phyloP scores from a whole-genome alignment of 2,329 filamentous ascomycete species.

The Amesomyces nigricolor region DNA sequence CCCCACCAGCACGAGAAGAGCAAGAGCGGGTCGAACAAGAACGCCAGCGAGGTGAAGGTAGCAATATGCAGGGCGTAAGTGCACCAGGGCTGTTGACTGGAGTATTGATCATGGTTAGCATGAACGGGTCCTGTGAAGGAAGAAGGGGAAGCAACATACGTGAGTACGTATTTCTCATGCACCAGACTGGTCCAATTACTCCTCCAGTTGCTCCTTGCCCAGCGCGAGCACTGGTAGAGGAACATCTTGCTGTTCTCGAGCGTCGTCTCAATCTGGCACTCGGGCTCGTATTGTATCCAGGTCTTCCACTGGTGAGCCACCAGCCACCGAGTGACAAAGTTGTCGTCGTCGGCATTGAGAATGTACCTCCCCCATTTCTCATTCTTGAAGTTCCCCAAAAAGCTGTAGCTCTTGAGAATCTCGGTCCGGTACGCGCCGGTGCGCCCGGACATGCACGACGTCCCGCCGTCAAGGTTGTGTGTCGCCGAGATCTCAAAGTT shows the following conservation, averaged over 20 bases:
- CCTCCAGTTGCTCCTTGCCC: slow-evolving; percentile 96
- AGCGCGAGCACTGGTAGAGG: slow-evolving; percentile 86
- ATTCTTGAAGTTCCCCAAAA: slow-evolving; percentile 83
- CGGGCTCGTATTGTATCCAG: slow-evolving; percentile 87
- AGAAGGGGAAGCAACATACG: slow-evolving; percentile 53
- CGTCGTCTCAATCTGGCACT: slow-evolving; percentile 89
- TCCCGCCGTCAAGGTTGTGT: slow-evolving; percentile 87
- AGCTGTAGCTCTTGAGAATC: slow-evolving; percentile 79
- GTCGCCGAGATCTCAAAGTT: slow-evolving; percentile 98
- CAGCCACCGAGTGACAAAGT: slow-evolving; percentile 95
- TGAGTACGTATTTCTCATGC: slow-evolving; percentile 76
- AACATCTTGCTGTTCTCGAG: slow-evolving; percentile 86
- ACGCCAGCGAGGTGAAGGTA: slow-evolving; percentile 83
- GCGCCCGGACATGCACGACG: slow-evolving; percentile 93
- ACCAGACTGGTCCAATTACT: slow-evolving; percentile 91
- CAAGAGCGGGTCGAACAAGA: slow-evolving; percentile 69
- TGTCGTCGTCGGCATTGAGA: slow-evolving; percentile 94
- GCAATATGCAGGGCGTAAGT: slow-evolving; percentile 89
- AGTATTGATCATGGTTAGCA: slow-evolving; percentile 17
- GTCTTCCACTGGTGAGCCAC: slow-evolving; percentile 90
- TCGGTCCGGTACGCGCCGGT: slow-evolving; percentile 87
- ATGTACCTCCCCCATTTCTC: slow-evolving; percentile 87
- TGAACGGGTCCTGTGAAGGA: neutral
- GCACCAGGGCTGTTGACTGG: slow-evolving; percentile 85
- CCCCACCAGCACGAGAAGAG: slow-evolving; percentile 65